Conservation (phyloP, 495 filamentous ascomycete species). For the Aspergillus leporis region DNA sequence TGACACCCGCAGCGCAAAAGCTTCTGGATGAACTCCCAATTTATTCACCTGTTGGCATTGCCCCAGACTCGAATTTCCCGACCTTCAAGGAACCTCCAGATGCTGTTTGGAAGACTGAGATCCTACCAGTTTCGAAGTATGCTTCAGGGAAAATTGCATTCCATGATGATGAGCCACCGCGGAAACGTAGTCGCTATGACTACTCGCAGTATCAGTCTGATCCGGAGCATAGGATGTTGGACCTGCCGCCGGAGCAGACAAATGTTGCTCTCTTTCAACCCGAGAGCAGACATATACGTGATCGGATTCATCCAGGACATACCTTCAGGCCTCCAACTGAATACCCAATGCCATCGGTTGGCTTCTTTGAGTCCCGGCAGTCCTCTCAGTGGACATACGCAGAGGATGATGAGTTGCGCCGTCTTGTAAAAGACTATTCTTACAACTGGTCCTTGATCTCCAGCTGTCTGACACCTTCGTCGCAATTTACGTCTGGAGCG, state of each 20-base stretch:
- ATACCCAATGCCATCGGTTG: constrained; percentile 80
- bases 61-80: constrained; percentile 55
- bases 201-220: constrained; percentile 69
- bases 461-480: constrained; percentile 70
- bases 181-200: constrained; percentile 76
- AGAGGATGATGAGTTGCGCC: constrained; percentile 87
- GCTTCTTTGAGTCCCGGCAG: constrained; percentile 81
- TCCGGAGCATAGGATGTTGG: constrained; percentile 50
- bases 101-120: constrained; percentile 68
- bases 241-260: constrained; percentile 67
- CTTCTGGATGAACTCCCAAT: constrained; percentile 84
- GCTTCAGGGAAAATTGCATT: constrained; percentile 77
- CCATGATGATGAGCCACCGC: constrained; percentile 61
- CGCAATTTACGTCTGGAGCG: constrained; percentile 73
- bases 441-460: constrained; percentile 98
- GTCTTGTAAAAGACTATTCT: constrained; percentile 83
- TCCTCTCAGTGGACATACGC: constrained; percentile 88
- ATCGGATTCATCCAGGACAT: constrained; percentile 88
- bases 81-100: constrained; percentile 62
- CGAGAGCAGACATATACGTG: constrained; percentile 85
- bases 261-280: constrained; percentile 85
- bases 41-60: constrained; percentile 64
- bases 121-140: constrained; percentile 85
- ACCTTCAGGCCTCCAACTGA: constrained; percentile 92
- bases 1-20: constrained; percentile 74